Evolutionary conservation across 192 early-diverging fungal species (phyloP), one percentile per base, ranked within the genome.

Genomic region (Coemansia asiatica): DNA sequence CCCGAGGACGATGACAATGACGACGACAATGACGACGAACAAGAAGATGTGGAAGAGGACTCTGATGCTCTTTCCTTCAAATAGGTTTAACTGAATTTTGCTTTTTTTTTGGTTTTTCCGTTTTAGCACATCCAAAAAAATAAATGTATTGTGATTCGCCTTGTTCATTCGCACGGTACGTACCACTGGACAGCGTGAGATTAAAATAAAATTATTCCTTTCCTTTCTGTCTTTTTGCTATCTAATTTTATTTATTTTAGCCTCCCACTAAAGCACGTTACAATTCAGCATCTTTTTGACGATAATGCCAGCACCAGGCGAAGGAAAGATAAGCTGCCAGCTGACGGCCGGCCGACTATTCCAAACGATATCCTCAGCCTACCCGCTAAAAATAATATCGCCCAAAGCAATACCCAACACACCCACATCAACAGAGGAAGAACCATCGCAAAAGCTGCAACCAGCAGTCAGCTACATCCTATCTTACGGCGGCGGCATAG

Each of bases 401-500:
- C 77, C 82, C 1, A 56, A 63, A 48, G 82, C 76, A 13, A 35
- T 36, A 5, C 38, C 56, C 19, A 55, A 49, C 67, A 23, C 29
- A 4, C 59, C 36, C 1, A 13, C 22, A 6, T 18, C 13, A 54
- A 19, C 38, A 19, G 27, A 26, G n/a, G 40, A 5, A 46, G 31
- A 40, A 15, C 40, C 12, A 15, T 13, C 12, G 1, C 40, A 44
- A 1, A 16, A 35, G 5, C 57, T 70, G n/a, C 38, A 60, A 2
- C 79, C 79, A 2, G 61, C 72, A 2, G 74, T 67, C 28, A 48
- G 54, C 25, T 93, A 90, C 74, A 76, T 93, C 21, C 69, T 95
- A 18, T 80, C 85, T 6, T 91, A 89, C 60, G 90, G 91, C 49
- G 94, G 92, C 15, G 95, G 95, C 4, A 78, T 94, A 13, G 84